Evolutionary conservation across 202 grass and related monocot species (phyloP).

Genomic region (Brachypodium distachyon): DNA sequence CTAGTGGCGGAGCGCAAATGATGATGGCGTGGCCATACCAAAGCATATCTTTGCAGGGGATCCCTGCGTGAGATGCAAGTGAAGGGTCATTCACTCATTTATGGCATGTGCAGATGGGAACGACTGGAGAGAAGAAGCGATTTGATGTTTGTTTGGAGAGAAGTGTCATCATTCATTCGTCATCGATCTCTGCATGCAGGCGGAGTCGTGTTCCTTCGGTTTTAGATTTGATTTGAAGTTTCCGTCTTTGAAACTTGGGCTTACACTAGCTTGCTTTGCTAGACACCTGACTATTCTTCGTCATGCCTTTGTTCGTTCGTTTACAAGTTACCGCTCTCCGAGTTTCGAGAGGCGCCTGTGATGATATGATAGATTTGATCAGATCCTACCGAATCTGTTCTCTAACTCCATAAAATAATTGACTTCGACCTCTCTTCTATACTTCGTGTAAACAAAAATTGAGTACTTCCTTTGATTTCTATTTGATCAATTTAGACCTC

Average conservation of each 20-base stretch:
- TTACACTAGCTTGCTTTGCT: not conserved
- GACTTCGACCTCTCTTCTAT: no score
- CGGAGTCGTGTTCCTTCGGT: slow-evolving; percentile 14
- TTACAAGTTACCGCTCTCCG: slow-evolving; percentile 7
- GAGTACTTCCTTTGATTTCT: no score
- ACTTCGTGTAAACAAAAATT: no score
- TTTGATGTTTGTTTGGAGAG: slow-evolving; percentile 11
- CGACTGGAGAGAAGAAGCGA: not conserved
- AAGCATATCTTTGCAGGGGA: not conserved
- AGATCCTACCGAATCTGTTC: not conserved
- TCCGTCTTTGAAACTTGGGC: slow-evolving; percentile 42
- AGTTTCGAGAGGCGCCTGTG: slow-evolving; percentile 2
- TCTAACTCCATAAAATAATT: no score
- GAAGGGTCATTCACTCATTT: slow-evolving; percentile 25
- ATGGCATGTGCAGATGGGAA: slow-evolving; percentile 21
- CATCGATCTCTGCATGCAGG: slow-evolving; percentile 5
- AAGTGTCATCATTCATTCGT: not conserved
- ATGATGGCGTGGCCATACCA: not conserved
- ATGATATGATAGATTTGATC: slow-evolving; percentile 10
- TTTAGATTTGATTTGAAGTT: not conserved
- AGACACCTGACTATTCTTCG: not conserved
- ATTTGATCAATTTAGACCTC: no score
- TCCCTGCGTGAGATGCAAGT: not conserved
- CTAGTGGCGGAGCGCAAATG: slow-evolving; percentile 9
- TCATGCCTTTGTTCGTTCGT: slow-evolving; percentile 12